phyloP scores from a whole-genome alignment of 176 grass and related monocot genomes.

The Aegilops bicornis region DNA sequence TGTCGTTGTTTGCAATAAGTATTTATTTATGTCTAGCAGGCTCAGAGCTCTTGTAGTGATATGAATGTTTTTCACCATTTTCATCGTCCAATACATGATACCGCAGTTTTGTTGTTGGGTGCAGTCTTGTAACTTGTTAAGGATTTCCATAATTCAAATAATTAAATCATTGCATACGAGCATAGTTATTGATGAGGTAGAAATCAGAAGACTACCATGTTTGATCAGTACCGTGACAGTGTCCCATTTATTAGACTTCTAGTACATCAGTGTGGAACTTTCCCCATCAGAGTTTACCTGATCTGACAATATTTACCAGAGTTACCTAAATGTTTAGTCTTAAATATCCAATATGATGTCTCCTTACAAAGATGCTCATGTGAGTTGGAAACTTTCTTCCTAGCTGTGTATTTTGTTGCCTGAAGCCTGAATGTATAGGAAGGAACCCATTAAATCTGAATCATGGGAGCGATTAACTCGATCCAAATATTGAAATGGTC shows the following conservation, averaged over 20 bases:
- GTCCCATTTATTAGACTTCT: neutral
- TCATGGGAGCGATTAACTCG: too few species aligned
- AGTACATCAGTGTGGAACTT: neutral
- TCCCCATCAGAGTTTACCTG: neutral
- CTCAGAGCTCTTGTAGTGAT: slow-evolving; percentile 37
- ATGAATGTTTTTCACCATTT: slow-evolving; percentile 15
- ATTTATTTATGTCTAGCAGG: slow-evolving; percentile 33
- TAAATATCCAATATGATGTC: neutral
- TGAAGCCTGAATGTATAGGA: too few species aligned
- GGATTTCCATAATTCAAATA: neutral
- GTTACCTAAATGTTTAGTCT: neutral
- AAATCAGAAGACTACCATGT: neutral
- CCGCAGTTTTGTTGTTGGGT: slow-evolving; percentile 22
- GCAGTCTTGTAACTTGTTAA: slow-evolving; percentile 46
- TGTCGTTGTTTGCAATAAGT: neutral
- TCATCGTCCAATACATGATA: slow-evolving; percentile 21
- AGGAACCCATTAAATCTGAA: too few species aligned
- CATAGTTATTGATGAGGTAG: neutral
- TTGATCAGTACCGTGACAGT: neutral
- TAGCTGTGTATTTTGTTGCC: too few species aligned
- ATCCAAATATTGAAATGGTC: too few species aligned
- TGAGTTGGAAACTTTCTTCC: too few species aligned
- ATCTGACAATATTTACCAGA: neutral
- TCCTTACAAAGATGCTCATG: too few species aligned
- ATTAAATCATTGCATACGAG: neutral